Evolutionary conservation across 306 rosid genomes (phyloP).

Genomic region (Quercus parvula): DNA sequence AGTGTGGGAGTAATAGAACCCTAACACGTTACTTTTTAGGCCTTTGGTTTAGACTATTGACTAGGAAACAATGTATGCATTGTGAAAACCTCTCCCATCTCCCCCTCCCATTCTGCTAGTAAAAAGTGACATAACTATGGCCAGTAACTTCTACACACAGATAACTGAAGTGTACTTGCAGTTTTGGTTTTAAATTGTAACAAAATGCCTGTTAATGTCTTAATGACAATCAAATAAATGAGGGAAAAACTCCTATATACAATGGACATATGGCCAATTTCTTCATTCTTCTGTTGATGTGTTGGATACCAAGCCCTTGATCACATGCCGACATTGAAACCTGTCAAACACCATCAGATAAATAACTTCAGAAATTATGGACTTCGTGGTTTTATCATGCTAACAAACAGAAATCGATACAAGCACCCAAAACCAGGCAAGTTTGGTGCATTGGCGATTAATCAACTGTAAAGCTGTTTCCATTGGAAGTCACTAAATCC

Average conservation of each 20-base stretch:
- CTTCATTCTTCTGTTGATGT: slow-evolving; percentile 57
- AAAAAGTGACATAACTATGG: background rate
- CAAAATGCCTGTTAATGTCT: background rate
- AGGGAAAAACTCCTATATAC: background rate
- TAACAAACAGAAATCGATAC: background rate
- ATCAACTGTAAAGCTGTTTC: slow-evolving; percentile 11
- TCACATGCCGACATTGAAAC: slow-evolving; percentile 92
- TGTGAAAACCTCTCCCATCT: background rate
- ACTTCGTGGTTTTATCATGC: too few relatives aligned
- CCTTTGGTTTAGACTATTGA: too few relatives aligned
- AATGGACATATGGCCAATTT: background rate
- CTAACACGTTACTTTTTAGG: too few relatives aligned
- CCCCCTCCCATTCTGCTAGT: background rate
- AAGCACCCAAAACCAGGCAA: background rate
- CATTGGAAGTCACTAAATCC: slow-evolving; percentile 5
- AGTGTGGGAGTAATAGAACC: too few relatives aligned
- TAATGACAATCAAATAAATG: background rate
- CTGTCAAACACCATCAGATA: slow-evolving; percentile 33
- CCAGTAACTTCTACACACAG: background rate
- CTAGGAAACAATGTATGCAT: background rate
- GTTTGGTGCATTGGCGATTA: background rate
- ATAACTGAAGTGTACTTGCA: background rate
- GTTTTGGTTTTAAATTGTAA: background rate
- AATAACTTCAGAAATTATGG: slow-evolving; percentile 4
- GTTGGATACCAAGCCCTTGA: slow-evolving; percentile 74